Evolutionary conservation across 2,329 filamentous ascomycete genomes (phyloP).

Genomic region (Hypoxylon sp.): DNA sequence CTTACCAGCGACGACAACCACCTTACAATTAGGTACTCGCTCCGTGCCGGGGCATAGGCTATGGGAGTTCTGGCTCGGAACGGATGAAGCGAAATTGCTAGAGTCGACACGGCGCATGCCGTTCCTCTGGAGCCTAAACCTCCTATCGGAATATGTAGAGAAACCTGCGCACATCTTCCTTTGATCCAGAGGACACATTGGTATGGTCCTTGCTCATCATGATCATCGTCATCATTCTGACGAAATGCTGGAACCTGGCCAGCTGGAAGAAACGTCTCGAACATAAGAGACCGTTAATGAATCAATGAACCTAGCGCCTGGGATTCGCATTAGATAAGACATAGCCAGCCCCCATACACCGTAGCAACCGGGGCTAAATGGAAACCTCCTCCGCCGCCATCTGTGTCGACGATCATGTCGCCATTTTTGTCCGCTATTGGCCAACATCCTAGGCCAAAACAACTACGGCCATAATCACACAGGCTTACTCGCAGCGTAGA

Average conservation of each 20-base stretch:
- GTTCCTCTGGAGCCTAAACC: conserved; percentile 31
- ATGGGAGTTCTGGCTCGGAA: conserved; percentile 35
- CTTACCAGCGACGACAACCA: conserved; percentile 19
- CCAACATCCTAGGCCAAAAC: conserved; percentile 20
- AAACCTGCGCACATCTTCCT: conserved; percentile 16
- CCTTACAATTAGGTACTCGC: conserved; percentile 6
- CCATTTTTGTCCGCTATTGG: conserved; percentile 31
- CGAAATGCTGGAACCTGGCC: conserved; percentile 7
- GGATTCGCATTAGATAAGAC: conserved; percentile 21
- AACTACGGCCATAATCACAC: conserved; percentile 10
- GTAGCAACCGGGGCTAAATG: conserved; percentile 27
- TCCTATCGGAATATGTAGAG: conserved; percentile 27
- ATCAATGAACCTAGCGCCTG: conserved; percentile 12
- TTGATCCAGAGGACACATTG: conserved; percentile 12
- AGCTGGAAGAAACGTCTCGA: conserved; percentile 16
- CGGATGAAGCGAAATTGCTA: conserved; percentile 34
- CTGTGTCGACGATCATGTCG: conserved; percentile 27
- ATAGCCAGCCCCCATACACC: conserved; percentile 9
- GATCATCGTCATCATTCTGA: conserved; percentile 25
- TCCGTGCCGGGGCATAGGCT: conserved; percentile 19
- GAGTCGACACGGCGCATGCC: conserved; percentile 27
- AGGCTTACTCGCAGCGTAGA: conserved; percentile 13
- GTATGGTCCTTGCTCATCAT: conserved; percentile 16
- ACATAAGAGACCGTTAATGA: conserved; percentile 8
- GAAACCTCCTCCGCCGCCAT: conserved; percentile 21